Evolutionary conservation across 2,329 filamentous ascomycete genomes (phyloP).

Genomic region (Furcasterigmium furcatum): DNA sequence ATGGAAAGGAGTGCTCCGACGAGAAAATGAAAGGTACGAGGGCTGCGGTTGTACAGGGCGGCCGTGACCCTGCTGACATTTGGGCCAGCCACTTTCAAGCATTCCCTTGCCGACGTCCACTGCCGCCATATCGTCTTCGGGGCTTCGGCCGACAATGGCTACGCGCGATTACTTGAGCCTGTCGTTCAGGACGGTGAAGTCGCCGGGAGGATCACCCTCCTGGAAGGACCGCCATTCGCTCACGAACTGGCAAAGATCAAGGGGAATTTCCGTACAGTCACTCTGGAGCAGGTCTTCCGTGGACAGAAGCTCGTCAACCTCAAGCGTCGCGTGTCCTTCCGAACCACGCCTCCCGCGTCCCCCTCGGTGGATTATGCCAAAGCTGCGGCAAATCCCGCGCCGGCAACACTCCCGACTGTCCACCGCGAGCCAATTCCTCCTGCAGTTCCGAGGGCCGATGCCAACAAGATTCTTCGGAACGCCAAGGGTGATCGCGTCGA

Average conservation of each 20-base stretch:
- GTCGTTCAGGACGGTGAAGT: slow-evolving; percentile 18
- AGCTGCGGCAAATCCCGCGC: slow-evolving; percentile 7
- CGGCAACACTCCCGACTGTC: not conserved
- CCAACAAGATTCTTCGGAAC: slow-evolving; percentile 14
- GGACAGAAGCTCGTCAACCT: slow-evolving; percentile 17
- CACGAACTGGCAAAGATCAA: slow-evolving; percentile 27
- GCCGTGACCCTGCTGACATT: slow-evolving; percentile 1
- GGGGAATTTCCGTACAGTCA: slow-evolving; percentile 18
- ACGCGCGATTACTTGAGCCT: slow-evolving; percentile 33
- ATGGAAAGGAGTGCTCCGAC: slow-evolving; percentile 38
- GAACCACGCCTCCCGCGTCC: slow-evolving; percentile 14
- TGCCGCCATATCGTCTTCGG: slow-evolving; percentile 36
- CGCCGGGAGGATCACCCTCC: slow-evolving; percentile 26
- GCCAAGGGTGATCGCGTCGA: slow-evolving; percentile 24
- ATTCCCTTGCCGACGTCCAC: slow-evolving; percentile 30
- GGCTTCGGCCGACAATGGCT: slow-evolving; percentile 36
- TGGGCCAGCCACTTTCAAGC: slow-evolving; percentile 25
- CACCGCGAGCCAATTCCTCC: not conserved
- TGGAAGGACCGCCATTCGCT: slow-evolving; percentile 34
- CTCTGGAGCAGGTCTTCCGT: slow-evolving; percentile 19
- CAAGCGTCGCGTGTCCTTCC: slow-evolving; percentile 14
- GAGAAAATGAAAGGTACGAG: slow-evolving; percentile 33
- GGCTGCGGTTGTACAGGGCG: slow-evolving; percentile 7
- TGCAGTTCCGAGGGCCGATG: not conserved
- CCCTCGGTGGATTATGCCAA: slow-evolving; percentile 14